Evolutionary conservation across 1,139 yeast genomes (phyloP), one percentile per base, ranked within the genome.

Genomic region (Geotrichum australiense): DNA sequence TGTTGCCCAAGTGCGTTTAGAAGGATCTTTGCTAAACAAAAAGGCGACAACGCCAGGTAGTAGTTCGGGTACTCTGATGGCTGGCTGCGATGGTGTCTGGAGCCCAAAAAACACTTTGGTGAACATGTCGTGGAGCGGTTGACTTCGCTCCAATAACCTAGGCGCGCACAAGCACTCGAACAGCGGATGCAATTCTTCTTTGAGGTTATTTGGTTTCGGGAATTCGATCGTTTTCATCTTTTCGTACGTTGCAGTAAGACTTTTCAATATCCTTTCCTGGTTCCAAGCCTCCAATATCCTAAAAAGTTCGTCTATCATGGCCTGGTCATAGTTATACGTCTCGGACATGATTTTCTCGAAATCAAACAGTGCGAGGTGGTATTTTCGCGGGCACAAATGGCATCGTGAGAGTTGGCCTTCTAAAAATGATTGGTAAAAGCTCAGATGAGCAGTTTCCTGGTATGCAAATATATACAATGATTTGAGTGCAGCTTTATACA

Each of bases 11-110:
- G 41, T 41, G 18, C 52, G 49, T 35, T 56, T 42, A 18, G 48
- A 53, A 1, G 47, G 41, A 24, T 56, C 58, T 12, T 34, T 41
- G 16, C 53, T 51, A 45, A 60, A 61, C 21, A 58, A 41, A 38
- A 61, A 54, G n/a, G 52, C 34, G 12, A 59, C 46, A 46, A 59
- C 49, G 2, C 59, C 64, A 1, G 64, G 63, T 6, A 53, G 49
- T 7, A 59, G 41, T 14, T 53, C 51, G 27, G 55, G 43, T 10
- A 56, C 46, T 14, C 57, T 47, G 14, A 53, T 45, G 23, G 54
- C 48, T 19, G 56, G 49, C 21, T 53, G 35, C 2, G 52, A 52
- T 8, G 55, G 47, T 3, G 45, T 38, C 29, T 55, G 60, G 25
- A 56, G 44, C 8, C 54, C 57, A 19, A 55, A 39, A 33, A 58